Base-by-base conservation (phyloP, 768 basidiomycete genomes). In the Wakefieldia striispora region DNA sequence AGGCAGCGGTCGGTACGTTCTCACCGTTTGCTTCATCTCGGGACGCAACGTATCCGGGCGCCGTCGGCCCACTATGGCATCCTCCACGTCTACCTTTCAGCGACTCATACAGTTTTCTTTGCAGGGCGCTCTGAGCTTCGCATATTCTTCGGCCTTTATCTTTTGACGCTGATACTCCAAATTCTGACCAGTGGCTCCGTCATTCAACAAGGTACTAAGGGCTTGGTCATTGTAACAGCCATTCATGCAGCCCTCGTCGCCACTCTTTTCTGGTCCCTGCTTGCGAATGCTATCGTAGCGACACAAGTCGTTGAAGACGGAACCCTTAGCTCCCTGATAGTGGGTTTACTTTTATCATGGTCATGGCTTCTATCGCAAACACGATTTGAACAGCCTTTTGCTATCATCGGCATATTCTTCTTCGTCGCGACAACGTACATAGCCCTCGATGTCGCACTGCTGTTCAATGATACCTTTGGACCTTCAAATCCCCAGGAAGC, bases 221-320 rank as follows among this genome's bases (percentile, higher is more conserved):
- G 81, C 1, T 75, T 95, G 20, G 80, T 85, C 17, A 79, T 80
- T 23, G 57, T 95, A 50, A 78, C 83, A 13, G 87, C 91, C 0
- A 73, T 95, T 9, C 94, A 97, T 55, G 83, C 88, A 2, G 93
- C 84, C 4, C 53, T 84, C 16, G 80, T 94, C 38, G 84, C 82
- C 4, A 79, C 85, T 3, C 70, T 92, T 4, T 95, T 93, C 64
- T 93, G 91, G 88, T 61, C 78, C 7, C 70, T 92, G 55, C 72
- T 91, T 45, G 89, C 77, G 27, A 91, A 89, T 67, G 88, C 77
- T 9, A 69, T 91, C 51, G 78, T 93, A 19, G 83, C 86, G 31
- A 89, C 86, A n/a, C 95, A 98, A 69, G 64, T 94, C 42, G 88
- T 97, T 47, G 95, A 97, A 65, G 95, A 91, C 61, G 95, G 93